These are phyloP conservation scores for Platanus orientalis DNA, from an alignment of 164 flowering plant genomes.

Conservation along the genomic window DNA sequence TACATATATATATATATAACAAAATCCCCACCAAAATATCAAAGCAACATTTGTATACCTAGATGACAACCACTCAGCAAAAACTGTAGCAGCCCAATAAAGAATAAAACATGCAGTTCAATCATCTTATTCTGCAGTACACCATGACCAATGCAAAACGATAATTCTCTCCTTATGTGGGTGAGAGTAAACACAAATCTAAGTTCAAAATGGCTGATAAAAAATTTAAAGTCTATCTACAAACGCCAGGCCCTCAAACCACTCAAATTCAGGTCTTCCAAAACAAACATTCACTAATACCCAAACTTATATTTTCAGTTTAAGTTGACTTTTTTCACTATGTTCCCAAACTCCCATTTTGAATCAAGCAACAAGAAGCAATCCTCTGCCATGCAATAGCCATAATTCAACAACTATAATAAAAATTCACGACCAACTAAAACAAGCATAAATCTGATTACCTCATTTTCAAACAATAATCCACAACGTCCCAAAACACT, in stretches of 20 bases:
- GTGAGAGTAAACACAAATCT: background rate
- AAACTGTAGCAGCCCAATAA: background rate
- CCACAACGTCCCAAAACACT: constrained; percentile 1
- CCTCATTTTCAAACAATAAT: background rate
- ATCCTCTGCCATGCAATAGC: background rate
- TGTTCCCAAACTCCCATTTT: background rate
- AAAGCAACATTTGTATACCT: too few relatives aligned
- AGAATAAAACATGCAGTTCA: background rate
- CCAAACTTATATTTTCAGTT: background rate
- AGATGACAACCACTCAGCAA: too few relatives aligned
- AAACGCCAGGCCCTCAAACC: background rate
- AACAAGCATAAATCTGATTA: constrained; percentile 1
- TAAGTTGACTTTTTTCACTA: background rate
- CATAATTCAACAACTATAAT: background rate
- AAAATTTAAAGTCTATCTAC: background rate
- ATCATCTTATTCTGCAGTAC: background rate
- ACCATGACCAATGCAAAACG: background rate
- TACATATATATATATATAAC: too few relatives aligned
- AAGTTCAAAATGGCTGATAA: background rate
- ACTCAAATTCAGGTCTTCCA: background rate
- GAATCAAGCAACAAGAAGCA: background rate
- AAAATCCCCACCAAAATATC: too few relatives aligned
- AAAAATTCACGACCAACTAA: background rate
- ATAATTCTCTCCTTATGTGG: background rate
- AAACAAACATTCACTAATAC: background rate